Percentiles rank a stretch among this genome's conserved stretches.
phyloP scores from a whole-genome alignment of 768 basidiomycete species.

The Daedaleopsis sinensis region DNA sequence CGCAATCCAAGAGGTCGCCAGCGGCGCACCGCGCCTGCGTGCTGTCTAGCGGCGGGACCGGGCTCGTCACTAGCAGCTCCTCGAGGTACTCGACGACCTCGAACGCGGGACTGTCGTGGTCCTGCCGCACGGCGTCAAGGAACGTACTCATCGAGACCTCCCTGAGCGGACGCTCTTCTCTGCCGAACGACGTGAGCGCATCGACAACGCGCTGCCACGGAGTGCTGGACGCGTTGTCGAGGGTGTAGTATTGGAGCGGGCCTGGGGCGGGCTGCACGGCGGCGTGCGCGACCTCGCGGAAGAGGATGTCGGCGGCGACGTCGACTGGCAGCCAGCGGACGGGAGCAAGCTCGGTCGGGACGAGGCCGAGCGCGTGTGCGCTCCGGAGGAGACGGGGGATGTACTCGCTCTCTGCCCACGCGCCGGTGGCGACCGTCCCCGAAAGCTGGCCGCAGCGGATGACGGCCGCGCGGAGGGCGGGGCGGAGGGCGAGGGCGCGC shows the following conservation, averaged over 20 bases:
- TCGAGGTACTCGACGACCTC: not conserved
- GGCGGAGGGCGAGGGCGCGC: conserved; percentile 27
- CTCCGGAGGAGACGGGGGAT: conserved; percentile 40
- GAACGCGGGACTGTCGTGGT: not conserved
- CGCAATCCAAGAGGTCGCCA: not conserved
- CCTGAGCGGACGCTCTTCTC: not conserved
- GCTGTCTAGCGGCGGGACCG: not conserved
- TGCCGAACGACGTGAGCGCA: not conserved
- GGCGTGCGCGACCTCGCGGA: not conserved
- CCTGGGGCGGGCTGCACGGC: not conserved
- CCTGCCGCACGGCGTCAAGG: not conserved
- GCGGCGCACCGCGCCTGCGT: not conserved
- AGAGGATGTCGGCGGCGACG: conserved; percentile 32
- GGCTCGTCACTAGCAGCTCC: not conserved
- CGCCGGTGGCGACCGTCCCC: conserved; percentile 42
- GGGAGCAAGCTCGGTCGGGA: conserved; percentile 35
- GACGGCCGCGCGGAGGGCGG: conserved; percentile 39
- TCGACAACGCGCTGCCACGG: not conserved
- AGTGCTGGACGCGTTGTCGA: not conserved
- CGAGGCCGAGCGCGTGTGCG: conserved; percentile 33
- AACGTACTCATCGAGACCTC: not conserved
- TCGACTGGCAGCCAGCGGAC: conserved; percentile 49
- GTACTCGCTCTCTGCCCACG: conserved; percentile 51
- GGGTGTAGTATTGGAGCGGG: not conserved
- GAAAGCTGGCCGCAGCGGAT: conserved; percentile 50